Percentiles rank a stretch among this genome's conserved stretches.
Evolutionary conservation across 768 basidiomycete genomes (phyloP).

Genomic region (Trametes gibbosa): DNA sequence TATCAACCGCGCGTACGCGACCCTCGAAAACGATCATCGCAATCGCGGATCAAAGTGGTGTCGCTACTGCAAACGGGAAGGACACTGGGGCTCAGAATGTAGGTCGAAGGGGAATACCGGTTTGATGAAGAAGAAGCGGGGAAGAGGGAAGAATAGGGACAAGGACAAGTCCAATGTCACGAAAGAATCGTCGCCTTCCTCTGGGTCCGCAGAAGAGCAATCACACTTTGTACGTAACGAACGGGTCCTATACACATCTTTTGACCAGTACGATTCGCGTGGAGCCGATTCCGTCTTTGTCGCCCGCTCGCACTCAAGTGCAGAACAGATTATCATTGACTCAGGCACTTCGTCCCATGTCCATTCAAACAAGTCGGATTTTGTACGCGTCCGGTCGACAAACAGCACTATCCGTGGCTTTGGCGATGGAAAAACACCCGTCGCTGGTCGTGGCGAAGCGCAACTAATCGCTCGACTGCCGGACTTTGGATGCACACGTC

Average conservation of each 20-base stretch:
- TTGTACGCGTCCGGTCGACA: neutral
- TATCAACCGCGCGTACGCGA: neutral
- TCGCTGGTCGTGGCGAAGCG: slow-evolving; percentile 4
- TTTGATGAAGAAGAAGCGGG: neutral
- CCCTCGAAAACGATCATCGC: neutral
- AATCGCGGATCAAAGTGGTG: neutral
- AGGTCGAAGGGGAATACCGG: neutral
- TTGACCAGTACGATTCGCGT: neutral
- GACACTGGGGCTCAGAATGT: neutral
- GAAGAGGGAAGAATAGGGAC: too few species aligned
- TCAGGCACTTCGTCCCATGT: slow-evolving; percentile 4
- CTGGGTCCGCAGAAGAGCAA: too few species aligned
- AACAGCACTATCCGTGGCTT: neutral
- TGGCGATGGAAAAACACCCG: neutral
- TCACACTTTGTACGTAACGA: too few species aligned
- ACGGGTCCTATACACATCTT: neutral
- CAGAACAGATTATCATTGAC: neutral
- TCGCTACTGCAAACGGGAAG: neutral
- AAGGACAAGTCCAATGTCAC: neutral
- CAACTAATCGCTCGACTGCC: neutral
- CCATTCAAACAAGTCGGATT: neutral
- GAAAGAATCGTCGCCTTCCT: neutral
- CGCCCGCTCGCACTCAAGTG: neutral
- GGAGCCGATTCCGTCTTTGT: neutral
- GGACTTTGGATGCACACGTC: neutral